phyloP scores from a whole-genome alignment of 208 protist genomes.

The Histomonas meleagridis region DNA sequence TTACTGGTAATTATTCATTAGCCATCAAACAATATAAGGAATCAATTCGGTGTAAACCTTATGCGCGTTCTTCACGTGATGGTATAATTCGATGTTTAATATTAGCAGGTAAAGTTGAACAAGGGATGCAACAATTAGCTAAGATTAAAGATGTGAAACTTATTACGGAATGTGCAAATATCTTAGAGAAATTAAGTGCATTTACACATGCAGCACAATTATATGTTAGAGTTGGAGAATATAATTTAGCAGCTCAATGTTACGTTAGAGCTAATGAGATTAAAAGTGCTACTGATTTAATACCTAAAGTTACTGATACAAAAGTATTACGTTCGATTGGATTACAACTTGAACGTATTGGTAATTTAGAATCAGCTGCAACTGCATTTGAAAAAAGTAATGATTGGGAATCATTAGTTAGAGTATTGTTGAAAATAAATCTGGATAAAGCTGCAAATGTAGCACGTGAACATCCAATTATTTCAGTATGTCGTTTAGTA shows the following conservation, averaged over 20 bases:
- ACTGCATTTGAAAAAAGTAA: neutral
- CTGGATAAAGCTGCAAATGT: neutral
- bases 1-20: neutral
- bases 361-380: neutral
- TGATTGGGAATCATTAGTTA: neutral
- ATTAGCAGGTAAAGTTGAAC: neutral
- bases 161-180: neutral
- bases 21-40: neutral
- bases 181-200: neutral
- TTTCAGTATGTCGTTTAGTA: neutral
- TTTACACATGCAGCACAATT: neutral
- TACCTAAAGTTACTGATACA: neutral
- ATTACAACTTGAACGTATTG: neutral
- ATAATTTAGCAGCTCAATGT: neutral
- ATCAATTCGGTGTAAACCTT: neutral
- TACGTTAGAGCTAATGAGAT: neutral
- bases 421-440: neutral
- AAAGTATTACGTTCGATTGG: conserved; percentile 4
- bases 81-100: neutral
- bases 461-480: neutral
- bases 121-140: neutral
- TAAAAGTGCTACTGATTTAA: neutral
- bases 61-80: too few species aligned
- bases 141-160: neutral
- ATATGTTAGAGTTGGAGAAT: neutral